A percentile compares a stretch with the other conserved stretches of the same genome.
Evolutionary conservation across 1,139 yeast genomes (phyloP).

Genomic region (Zygosaccharomyces sapae): DNA sequence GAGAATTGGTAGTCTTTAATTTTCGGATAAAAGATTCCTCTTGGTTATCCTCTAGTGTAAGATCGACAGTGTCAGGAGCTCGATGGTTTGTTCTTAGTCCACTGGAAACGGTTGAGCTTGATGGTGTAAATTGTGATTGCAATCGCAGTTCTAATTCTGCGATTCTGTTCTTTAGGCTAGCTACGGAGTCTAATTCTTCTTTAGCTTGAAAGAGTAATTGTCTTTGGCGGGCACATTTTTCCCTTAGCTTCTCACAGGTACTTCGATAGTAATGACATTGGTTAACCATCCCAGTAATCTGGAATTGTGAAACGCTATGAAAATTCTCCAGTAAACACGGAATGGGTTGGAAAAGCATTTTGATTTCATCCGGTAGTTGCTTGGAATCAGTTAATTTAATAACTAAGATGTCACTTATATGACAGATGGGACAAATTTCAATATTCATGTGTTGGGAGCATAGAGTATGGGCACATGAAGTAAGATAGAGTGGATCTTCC

Average conservation of each 20-base stretch:
- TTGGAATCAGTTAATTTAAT: slow-evolving; percentile 17
- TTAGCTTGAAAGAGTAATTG: slow-evolving; percentile 26
- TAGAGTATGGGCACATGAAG: slow-evolving; percentile 31
- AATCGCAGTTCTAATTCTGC: slow-evolving; percentile 16
- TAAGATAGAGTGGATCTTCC: slow-evolving; percentile 23
- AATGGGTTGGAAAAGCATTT: slow-evolving; percentile 26
- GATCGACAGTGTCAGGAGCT: slow-evolving; percentile 27
- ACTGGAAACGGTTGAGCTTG: slow-evolving; percentile 7
- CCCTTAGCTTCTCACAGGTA: slow-evolving; percentile 23
- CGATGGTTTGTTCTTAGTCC: slow-evolving; percentile 15
- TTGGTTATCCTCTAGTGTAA: slow-evolving; percentile 21
- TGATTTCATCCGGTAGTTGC: slow-evolving; percentile 25
- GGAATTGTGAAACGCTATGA: slow-evolving; percentile 27
- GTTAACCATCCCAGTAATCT: slow-evolving; percentile 21
- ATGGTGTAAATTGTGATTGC: neutral
- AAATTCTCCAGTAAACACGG: slow-evolving; percentile 23
- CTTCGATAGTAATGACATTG: slow-evolving; percentile 26
- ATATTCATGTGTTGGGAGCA: slow-evolving; percentile 22
- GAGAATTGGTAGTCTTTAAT: slow-evolving; percentile 19
- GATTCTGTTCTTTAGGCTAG: slow-evolving; percentile 19
- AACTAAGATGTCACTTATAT: slow-evolving; percentile 19
- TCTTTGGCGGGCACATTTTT: slow-evolving; percentile 27
- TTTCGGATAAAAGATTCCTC: slow-evolving; percentile 19
- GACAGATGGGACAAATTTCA: slow-evolving; percentile 22
- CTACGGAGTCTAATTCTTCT: slow-evolving; percentile 25